Evolutionary conservation across 306 rosid species (phyloP), one percentile per base, ranked within the genome.

Genomic region (Casuarina cunninghamiana): DNA sequence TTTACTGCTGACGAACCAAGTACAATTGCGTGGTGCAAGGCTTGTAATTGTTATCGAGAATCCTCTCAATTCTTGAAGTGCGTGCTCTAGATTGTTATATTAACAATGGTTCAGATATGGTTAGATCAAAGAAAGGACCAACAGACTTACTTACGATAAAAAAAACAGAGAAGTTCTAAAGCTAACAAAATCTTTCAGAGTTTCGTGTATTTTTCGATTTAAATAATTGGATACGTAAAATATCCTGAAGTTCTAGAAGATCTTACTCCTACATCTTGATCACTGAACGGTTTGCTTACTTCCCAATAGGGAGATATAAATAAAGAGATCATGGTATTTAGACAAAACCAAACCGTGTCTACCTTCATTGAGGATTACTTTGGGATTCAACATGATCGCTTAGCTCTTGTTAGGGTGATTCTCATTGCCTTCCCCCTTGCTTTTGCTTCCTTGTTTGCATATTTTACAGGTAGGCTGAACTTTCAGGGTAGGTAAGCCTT

Each of bases 241-340:
- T 26, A 26, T 1, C 32, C 32, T 26, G 32, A 26, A 26, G 32
- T 26, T 26, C 32, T 26, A 26, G 32, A 26, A 26, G 32, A 66
- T 41, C 50, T 66, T 5, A 41, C 49, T 42, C 71, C 71, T 41
- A 66, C 71, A 66, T 66, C 71, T 66, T 66, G 71, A 49, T 8
- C 71, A 0, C 32, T 66, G 11, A 66, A 66, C 10, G 49, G 71
- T n/a, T 5, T 66, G 71, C 49, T 66, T 16, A 41, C 49, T 39
- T 66, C 71, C 41, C 71, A 66, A 17, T 66, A 66, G 41, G 71
- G 71, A 41, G 71, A 66, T 41, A 21, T 21, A 66, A 16, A 66
- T 3, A 66, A 8, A 11, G 0, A 66, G 6, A 41, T 66, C 10
- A 10, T 16, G 35, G 50, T 41, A 17, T 66, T 66, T 66, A 49